Percentiles rank a stretch among this genome's conserved stretches.
phyloP scores from a whole-genome alignment of 192 early-diverging fungal genomes.

The Backusella sp. region DNA sequence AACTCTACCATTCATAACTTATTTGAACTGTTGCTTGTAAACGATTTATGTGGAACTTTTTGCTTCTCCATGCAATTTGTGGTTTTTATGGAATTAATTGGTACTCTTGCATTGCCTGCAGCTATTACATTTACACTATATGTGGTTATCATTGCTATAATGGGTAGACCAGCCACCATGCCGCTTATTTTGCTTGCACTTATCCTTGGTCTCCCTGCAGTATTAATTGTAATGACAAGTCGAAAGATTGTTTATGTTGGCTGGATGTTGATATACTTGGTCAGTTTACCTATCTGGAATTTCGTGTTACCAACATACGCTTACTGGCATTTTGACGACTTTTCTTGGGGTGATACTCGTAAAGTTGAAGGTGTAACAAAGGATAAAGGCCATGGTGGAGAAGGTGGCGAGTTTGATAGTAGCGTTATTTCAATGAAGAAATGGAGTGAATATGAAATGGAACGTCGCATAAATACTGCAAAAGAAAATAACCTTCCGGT shows the following conservation, averaged over 20 bases:
- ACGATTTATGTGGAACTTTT: slow-evolving; percentile 86
- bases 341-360: slow-evolving; percentile 83
- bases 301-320: slow-evolving; percentile 75
- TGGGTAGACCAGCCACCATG: slow-evolving; percentile 48
- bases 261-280: slow-evolving; percentile 81
- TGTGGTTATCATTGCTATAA: slow-evolving; percentile 66
- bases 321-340: slow-evolving; percentile 89
- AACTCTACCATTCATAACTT: slow-evolving; percentile 94
- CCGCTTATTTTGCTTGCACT: slow-evolving; percentile 67
- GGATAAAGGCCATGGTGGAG: slow-evolving; percentile 56
- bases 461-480: slow-evolving; percentile 35
- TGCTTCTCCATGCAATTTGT: slow-evolving; percentile 97
- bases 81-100: slow-evolving; percentile 92
- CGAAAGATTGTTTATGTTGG: slow-evolving; percentile 77
- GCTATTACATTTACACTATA: slow-evolving; percentile 89
- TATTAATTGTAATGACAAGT: slow-evolving; percentile 79
- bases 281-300: slow-evolving; percentile 77
- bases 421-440: slow-evolving; percentile 74
- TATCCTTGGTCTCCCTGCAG: slow-evolving; percentile 74
- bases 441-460: slow-evolving; percentile 76
- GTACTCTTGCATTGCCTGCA: slow-evolving; percentile 90
- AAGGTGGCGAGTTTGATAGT: slow-evolving; percentile 75
- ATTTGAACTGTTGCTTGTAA: slow-evolving; percentile 77
- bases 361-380: slow-evolving; percentile 62
- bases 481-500: slow-evolving; percentile 18